Conservation (phyloP, 306 rosid genomes). For the Lithocarpus polystachyus region DNA sequence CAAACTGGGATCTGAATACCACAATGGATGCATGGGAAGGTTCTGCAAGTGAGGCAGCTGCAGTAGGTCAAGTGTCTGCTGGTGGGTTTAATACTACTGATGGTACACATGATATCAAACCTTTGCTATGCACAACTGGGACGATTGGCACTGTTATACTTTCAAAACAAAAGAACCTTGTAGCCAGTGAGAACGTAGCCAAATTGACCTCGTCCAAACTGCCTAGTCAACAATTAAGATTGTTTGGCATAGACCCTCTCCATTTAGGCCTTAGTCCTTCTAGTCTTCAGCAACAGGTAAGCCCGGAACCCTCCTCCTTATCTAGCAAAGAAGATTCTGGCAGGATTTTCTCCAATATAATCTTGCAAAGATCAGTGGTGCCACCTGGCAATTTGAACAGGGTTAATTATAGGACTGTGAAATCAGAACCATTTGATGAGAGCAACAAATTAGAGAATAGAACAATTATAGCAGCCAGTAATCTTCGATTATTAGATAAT, state of each 20-base stretch:
- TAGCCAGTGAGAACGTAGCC: constrained; percentile 25
- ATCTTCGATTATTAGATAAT: constrained; percentile 29
- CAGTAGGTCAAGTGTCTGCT: constrained; percentile 29
- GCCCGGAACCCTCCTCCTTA: constrained; percentile 35
- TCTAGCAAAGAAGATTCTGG: constrained; percentile 34
- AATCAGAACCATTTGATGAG: constrained; percentile 73
- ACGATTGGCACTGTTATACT: constrained; percentile 14
- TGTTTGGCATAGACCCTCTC: constrained; percentile 21
- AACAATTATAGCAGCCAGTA: constrained; percentile 25
- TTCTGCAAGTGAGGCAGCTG: constrained; percentile 37
- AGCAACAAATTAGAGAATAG: constrained; percentile 36
- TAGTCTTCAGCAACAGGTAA: constrained; percentile 13
- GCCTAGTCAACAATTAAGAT: constrained; percentile 21
- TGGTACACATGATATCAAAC: constrained; percentile 27
- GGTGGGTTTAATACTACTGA: constrained; percentile 25
- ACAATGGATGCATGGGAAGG: constrained; percentile 95
- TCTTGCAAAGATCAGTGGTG: constrained; percentile 21
- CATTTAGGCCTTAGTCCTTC: constrained; percentile 36
- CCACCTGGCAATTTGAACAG: constrained; percentile 27
- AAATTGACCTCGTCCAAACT: constrained; percentile 14
- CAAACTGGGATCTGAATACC: constrained; percentile 95
- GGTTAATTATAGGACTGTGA: constrained; percentile 46
- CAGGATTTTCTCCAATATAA: constrained; percentile 23
- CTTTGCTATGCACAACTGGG: constrained; percentile 23
- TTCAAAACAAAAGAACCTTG: constrained; percentile 20